Evolutionary conservation across 495 filamentous ascomycete species (phyloP).

Genomic region (Penicillium paxilli): DNA sequence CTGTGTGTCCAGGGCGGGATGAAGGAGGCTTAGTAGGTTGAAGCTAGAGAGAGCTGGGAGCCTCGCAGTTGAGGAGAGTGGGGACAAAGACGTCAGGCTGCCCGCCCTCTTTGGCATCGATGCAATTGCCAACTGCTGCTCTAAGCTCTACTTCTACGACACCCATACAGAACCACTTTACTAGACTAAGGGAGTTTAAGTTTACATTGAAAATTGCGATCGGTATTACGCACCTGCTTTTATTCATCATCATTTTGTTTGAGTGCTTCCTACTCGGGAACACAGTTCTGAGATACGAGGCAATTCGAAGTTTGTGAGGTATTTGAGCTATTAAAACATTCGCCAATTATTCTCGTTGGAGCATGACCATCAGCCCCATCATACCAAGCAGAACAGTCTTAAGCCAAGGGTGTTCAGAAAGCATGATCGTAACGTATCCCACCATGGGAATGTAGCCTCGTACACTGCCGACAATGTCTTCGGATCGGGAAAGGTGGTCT

Average conservation of each 20-base stretch:
- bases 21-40: slow-evolving; percentile 8
- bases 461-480: slow-evolving; percentile 93
- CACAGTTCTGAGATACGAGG: not conserved
- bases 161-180: not conserved
- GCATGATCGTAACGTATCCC: slow-evolving; percentile 95
- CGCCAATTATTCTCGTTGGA: slow-evolving; percentile 74
- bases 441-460: slow-evolving; percentile 93
- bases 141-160: no score
- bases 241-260: no score
- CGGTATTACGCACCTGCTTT: no score
- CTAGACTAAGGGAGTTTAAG: no score
- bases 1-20: slow-evolving; percentile 27
- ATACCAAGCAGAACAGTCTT: slow-evolving; percentile 92
- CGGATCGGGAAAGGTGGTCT: slow-evolving; percentile 75
- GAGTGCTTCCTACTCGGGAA: not conserved
- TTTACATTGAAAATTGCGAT: not conserved
- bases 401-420: slow-evolving; percentile 95
- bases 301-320: not conserved
- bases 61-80: slow-evolving; percentile 8
- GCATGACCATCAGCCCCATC: slow-evolving; percentile 91
- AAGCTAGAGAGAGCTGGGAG: no score
- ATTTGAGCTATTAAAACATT: not conserved
- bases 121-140: not conserved
- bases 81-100: slow-evolving; percentile 30
- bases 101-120: not conserved